Evolutionary conservation across 192 early-diverging fungal genomes (phyloP), one percentile per base, ranked within the genome.

Genomic region (Neocallimastix lanati): DNA sequence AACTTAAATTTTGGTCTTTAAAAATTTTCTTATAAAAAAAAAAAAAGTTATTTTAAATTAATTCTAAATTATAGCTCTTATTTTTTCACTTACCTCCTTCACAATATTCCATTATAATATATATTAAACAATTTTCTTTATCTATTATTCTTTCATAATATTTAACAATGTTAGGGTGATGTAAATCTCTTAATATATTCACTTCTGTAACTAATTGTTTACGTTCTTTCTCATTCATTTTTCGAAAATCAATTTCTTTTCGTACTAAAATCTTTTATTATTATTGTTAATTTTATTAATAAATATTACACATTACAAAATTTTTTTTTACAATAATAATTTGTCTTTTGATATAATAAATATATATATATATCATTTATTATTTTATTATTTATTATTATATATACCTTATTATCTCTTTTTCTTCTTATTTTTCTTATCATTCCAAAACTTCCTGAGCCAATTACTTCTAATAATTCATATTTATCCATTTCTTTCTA

Each of bases 31-130:
- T n/a, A n/a, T n/a, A n/a, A n/a, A n/a, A n/a, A n/a, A n/a, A n/a
- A n/a, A n/a, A n/a, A n/a, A n/a, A n/a, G n/a, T n/a, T n/a, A n/a
- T n/a, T n/a, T n/a, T n/a, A n/a, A n/a, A n/a, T n/a, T n/a, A n/a
- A n/a, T n/a, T n/a, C n/a, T n/a, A n/a, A n/a, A n/a, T 29, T 29
- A 77, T 29, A 6, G 4, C 5, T 30, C 16, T 21, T 16, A 28
- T 21, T 16, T 21, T 13, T 21, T 13, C 14, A 76, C 28, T 2
- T 28, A 78, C 90, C 92, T 37, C 91, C 91, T 82, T 93, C 92
- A 79, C 92, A 93, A 82, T 92, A 92, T 79, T 93, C 92, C 93
- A 93, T 93, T 58, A 93, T 85, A 77, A 93, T 93, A 82, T 93
- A 92, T 14, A 93, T 92, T 81, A 90, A 83, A 79, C 83, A 89